A percentile compares a stretch with the other conserved stretches of the same genome.
Conservation (phyloP, 2,329 filamentous ascomycete species). For the Fusarium redolens region DNA sequence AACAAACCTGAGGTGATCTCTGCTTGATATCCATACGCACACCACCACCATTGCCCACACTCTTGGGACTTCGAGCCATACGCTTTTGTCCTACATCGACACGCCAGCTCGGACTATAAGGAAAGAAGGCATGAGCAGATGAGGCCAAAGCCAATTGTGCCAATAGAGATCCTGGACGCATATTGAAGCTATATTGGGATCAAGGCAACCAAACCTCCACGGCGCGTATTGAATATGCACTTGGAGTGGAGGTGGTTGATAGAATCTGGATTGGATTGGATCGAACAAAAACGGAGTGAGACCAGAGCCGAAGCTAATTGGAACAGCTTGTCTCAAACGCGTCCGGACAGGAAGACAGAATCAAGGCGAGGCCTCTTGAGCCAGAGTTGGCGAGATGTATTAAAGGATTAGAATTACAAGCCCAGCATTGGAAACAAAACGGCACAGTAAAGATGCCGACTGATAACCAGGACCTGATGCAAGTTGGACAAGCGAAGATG, state of each 20-base stretch:
- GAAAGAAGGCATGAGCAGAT: slow-evolving; percentile 60
- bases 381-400: slow-evolving; percentile 37
- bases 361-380: slow-evolving; percentile 25
- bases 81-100: slow-evolving; percentile 43
- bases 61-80: slow-evolving; percentile 40
- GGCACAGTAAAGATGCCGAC: slow-evolving; percentile 38
- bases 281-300: slow-evolving; percentile 6
- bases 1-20: slow-evolving; percentile 49
- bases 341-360: slow-evolving; percentile 16
- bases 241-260: slow-evolving; percentile 14
- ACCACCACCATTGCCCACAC: slow-evolving; percentile 29
- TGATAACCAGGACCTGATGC: slow-evolving; percentile 32
- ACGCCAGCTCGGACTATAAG: slow-evolving; percentile 55
- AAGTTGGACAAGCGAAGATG: slow-evolving; percentile 31
- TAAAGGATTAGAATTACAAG: slow-evolving; percentile 48
- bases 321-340: slow-evolving; percentile 36
- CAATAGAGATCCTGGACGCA: slow-evolving; percentile 55
- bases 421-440: slow-evolving; percentile 41
- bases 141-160: slow-evolving; percentile 61
- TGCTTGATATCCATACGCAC: slow-evolving; percentile 58
- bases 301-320: slow-evolving; percentile 19
- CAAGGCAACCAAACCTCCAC: slow-evolving; percentile 12
- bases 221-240: not conserved
- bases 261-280: slow-evolving; percentile 11
- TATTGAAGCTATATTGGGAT: slow-evolving; percentile 45